phyloP scores from a whole-genome alignment of 768 basidiomycete species.

The Russula olivacea region DNA sequence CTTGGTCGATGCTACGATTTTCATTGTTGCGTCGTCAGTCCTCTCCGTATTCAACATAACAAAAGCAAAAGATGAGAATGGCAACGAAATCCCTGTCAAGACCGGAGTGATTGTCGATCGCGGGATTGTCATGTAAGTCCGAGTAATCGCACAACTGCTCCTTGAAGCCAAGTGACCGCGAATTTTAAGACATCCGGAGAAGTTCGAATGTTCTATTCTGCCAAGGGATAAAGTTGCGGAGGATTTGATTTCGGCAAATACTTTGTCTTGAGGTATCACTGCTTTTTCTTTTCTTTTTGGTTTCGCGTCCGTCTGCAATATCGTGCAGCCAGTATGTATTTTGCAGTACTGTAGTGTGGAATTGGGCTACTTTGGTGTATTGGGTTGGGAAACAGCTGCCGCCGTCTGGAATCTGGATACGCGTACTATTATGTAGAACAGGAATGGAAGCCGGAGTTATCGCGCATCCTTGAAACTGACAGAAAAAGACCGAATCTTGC shows the following conservation, averaged over 20 bases:
- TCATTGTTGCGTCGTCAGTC: background rate
- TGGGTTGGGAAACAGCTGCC: no score
- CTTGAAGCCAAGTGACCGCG: background rate
- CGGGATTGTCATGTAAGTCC: background rate
- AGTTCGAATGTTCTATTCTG: slow-evolving; percentile 12
- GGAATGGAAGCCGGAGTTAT: no score
- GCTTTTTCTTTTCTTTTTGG: background rate
- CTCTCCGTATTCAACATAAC: background rate
- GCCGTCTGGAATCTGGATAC: no score
- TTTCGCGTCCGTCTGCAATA: background rate
- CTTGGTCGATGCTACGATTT: background rate
- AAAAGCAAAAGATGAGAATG: background rate
- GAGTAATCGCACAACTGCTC: background rate
- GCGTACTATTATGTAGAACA: no score
- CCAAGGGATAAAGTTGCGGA: slow-evolving; percentile 9
- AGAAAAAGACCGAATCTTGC: no score
- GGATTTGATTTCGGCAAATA: slow-evolving; percentile 2
- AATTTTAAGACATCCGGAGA: slow-evolving; percentile 2
- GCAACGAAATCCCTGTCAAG: background rate
- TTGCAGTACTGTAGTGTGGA: no score
- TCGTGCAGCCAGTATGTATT: background rate
- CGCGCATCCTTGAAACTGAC: no score
- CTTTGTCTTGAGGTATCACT: background rate
- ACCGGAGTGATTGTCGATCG: background rate
- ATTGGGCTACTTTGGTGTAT: no score